Percentiles rank a stretch among this genome's conserved stretches.
These are phyloP conservation scores for Fusarium sp. DNA, from an alignment of 2,329 filamentous ascomycete species.

Conservation along the genomic window DNA sequence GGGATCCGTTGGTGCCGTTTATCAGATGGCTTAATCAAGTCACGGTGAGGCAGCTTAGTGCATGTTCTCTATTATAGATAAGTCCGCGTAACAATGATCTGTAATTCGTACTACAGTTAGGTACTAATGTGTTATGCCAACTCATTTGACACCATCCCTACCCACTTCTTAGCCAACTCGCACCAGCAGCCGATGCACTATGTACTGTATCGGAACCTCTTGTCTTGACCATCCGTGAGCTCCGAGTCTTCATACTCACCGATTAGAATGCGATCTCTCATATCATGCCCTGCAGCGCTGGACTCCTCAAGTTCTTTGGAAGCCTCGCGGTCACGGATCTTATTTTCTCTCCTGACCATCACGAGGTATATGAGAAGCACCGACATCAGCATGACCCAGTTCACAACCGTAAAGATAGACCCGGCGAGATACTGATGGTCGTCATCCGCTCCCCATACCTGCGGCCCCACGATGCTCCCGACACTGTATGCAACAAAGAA, in stretches of 20 bases:
- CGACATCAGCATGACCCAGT: slow-evolving; percentile 31
- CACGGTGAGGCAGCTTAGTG: background rate
- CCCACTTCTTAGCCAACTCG: background rate
- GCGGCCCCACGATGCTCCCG: slow-evolving; percentile 44
- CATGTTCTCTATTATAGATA: background rate
- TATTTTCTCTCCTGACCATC: slow-evolving; percentile 20
- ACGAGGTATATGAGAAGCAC: slow-evolving; percentile 20
- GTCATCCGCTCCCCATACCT: slow-evolving; percentile 40
- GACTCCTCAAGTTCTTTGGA: slow-evolving; percentile 9
- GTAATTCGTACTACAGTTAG: background rate
- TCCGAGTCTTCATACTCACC: slow-evolving; percentile 35
- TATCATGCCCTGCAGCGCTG: slow-evolving; percentile 1
- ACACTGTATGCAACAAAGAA: slow-evolving; percentile 48
- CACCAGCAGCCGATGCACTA: background rate
- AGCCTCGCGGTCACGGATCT: slow-evolving; percentile 18
- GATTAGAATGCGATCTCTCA: slow-evolving; percentile 3
- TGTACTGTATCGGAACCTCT: slow-evolving; percentile 42
- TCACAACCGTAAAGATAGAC: slow-evolving; percentile 35
- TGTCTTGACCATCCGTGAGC: slow-evolving; percentile 43
- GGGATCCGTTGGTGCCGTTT: slow-evolving; percentile 49
- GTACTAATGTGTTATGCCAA: background rate
- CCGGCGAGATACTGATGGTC: slow-evolving; percentile 41
- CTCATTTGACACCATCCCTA: background rate
- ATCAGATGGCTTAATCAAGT: slow-evolving; percentile 41
- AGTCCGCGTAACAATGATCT: background rate